Base-by-base conservation (phyloP, 2,329 filamentous ascomycete genomes). In the Penicillium sp. region DNA sequence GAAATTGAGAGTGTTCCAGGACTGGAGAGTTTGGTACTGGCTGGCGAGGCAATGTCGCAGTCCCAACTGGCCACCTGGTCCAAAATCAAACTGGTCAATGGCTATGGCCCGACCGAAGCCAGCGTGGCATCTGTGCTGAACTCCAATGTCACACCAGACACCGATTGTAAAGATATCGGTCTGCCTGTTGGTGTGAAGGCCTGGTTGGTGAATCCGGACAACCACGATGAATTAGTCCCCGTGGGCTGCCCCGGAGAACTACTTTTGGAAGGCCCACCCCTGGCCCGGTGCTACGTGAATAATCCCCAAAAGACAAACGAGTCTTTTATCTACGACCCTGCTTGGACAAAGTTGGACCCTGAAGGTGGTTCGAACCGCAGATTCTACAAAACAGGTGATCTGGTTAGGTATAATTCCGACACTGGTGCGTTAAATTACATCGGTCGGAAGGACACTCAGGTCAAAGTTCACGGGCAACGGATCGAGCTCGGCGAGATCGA, bases 401-500 rank as follows among this genome's bases (percentile, higher is more conserved):
- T 73, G 42, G 70, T 68, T 46, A 61, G 68, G 28, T 70, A 70
- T 40, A 71, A 69, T 36, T 66, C 65, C 0, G 64, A 69, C 19
- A 50, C 54, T 33, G 69, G 69, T 22, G 63, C 67, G 2, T 54
- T 72, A n/a, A 65, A 61, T 11, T 72, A 68, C 52, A 50, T 84
- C 33, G 82, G 83, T 13, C 76, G 85, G 41, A 84, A 82, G 56
- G 84, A 87, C 58, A 78, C 78, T n/a, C 83, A 84, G 64, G 79
- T 86, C 46, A 88, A 88, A 67, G 69, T 87, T 25, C 75, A 77
- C 10, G 87, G 87, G 22, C 84, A 81, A 55, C 73, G 84, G 46
- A 78, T 86, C 43, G 87, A 84, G 66, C 72, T 83, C 42, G 76
- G 71, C 10, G 77, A 76, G 61, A 77, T 76, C 45, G 79, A 73